A percentile compares a stretch with the other conserved stretches of the same genome.
Evolutionary conservation across 345 rosid genomes (phyloP).

Genomic region (Lenwebbia sp.): DNA sequence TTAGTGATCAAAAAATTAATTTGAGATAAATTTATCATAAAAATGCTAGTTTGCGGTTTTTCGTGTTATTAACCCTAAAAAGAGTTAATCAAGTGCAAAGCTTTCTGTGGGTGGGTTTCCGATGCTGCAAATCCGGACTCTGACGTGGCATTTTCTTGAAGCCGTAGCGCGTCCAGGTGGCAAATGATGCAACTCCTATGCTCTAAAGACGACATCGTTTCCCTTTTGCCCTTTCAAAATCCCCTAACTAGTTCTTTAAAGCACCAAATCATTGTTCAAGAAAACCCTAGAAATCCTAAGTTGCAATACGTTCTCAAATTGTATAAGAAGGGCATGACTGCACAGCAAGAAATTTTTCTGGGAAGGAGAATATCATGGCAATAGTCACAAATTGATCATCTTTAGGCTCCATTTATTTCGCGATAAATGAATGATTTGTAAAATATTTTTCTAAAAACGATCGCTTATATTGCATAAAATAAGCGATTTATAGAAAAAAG

Average conservation of each 20-base stretch:
- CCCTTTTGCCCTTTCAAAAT: neutral
- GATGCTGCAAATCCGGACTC: neutral
- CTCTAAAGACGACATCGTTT: neutral
- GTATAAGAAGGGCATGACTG: neutral
- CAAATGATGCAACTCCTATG: neutral
- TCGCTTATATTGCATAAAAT: fast-evolving
- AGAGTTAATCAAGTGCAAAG: neutral
- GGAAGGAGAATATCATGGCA: neutral
- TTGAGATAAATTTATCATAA: no score
- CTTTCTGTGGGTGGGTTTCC: neutral
- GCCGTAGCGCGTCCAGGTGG: neutral
- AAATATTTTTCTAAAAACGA: no score
- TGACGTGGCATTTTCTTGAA: neutral
- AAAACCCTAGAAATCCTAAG: neutral
- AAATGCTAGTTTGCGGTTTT: no score
- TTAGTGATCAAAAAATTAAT: no score
- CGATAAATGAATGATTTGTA: no score
- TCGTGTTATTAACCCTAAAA: no score
- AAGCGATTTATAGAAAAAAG: no score
- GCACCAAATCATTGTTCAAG: neutral
- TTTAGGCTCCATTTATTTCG: neutral
- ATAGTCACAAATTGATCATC: no score
- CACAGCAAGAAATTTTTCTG: neutral
- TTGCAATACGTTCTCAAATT: neutral
- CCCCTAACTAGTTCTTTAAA: neutral